These are phyloP conservation scores for Colletotrichum lentis DNA, from an alignment of 2,329 filamentous ascomycete genomes.

Conservation along the genomic window DNA sequence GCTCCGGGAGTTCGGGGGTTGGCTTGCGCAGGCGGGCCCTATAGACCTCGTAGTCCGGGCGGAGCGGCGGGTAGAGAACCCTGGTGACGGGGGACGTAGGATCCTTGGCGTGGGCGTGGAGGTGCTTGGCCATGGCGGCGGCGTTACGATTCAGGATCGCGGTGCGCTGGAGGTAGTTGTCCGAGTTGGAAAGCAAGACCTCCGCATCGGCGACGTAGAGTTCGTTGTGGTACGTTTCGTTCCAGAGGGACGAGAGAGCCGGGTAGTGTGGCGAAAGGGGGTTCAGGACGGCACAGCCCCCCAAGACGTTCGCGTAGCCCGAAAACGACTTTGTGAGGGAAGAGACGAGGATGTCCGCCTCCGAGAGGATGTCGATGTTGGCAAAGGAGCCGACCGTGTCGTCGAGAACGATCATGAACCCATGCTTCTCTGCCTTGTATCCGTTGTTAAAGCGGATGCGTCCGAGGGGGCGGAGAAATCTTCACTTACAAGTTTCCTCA, in stretches of 20 bases:
- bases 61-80: slow-evolving; percentile 56
- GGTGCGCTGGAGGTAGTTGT: slow-evolving; percentile 53
- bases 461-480: too few relatives aligned
- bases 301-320: slow-evolving; percentile 64
- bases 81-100: slow-evolving; percentile 48
- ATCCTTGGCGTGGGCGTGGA: slow-evolving; percentile 46
- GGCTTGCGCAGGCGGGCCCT: slow-evolving; percentile 48
- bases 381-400: slow-evolving; percentile 59
- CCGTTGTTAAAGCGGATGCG: not conserved
- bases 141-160: slow-evolving; percentile 55
- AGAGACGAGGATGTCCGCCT: slow-evolving; percentile 60
- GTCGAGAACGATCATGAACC: slow-evolving; percentile 57
- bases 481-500: slow-evolving; percentile 39
- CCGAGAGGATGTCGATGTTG: slow-evolving; percentile 59
- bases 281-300: slow-evolving; percentile 59
- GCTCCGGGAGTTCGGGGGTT: slow-evolving; percentile 55
- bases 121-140: slow-evolving; percentile 50
- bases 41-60: slow-evolving; percentile 50
- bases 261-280: slow-evolving; percentile 54
- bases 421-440: slow-evolving; percentile 49
- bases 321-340: slow-evolving; percentile 67
- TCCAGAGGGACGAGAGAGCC: slow-evolving; percentile 45
- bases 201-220: slow-evolving; percentile 58
- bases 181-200: slow-evolving; percentile 55
- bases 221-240: slow-evolving; percentile 51